Base-by-base conservation (phyloP, 2,329 filamentous ascomycete genomes). In the Tetracladium maxilliforme region DNA sequence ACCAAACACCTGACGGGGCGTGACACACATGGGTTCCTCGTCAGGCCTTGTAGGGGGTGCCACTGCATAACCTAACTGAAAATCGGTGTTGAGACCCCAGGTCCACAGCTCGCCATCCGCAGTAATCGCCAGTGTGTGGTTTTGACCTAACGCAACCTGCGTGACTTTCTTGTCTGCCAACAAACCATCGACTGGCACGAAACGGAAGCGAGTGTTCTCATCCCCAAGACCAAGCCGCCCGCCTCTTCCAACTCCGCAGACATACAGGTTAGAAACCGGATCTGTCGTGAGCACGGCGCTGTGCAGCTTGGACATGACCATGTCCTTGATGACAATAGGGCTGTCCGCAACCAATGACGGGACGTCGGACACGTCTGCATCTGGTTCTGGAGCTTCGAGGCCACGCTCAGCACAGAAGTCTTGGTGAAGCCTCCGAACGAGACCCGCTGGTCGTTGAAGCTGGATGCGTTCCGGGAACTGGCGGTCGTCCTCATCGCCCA, bases 401-500 rank as follows among this genome's bases (percentile, higher is more conserved):
- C n/a, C n/a, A n/a, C n/a, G n/a, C n/a, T n/a, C n/a, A n/a, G n/a
- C n/a, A n/a, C n/a, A n/a, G n/a, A n/a, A 66, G 36, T 86, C 77
- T 18, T 67, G 58, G 41, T 83, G 71, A 36, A 93, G 81, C 23
- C 71, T 63, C 24, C 70, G 66, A 10, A 93, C 48, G 2, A 95
- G 59, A 42, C 82, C 71, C 14, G 81, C 73, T 0, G 90, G 83
- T 10, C 87, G 71, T 28, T 71, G 68, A 17, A 95, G 50, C 16
- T 63, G 57, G 8, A 94, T 71, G 7, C 83, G 77, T 46, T 95
- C 90, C 0, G 90, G 90, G 40, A 78, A 92, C 35, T 95, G 86
- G 4, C 90, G 73, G 44, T 98, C 87, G 45, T 94, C 84, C 41
- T 92, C 78, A 43, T 98, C 86, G n/a, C 86, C 86, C 31, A 95